Evolutionary conservation across 225 moss, liverwort and hornwort species (phyloP).

Genomic region (Rhytidiadelphus loreus): DNA sequence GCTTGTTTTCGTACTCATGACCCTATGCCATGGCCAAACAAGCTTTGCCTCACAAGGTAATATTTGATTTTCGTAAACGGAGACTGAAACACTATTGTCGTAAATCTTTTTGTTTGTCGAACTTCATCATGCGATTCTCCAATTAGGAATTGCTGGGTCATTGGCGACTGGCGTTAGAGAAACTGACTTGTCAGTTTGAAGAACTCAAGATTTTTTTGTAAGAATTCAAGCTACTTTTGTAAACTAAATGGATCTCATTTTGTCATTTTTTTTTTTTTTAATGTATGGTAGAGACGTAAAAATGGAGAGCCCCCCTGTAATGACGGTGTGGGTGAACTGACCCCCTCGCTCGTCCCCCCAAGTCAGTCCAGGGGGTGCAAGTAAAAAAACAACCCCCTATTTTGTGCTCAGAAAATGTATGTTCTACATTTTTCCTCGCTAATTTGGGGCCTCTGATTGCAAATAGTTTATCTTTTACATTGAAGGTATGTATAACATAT

Average conservation of each 20-base stretch:
- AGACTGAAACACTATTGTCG: neutral
- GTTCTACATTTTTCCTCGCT: no score
- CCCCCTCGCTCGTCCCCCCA: no score
- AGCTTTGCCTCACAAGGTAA: neutral
- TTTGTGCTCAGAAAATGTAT: no score
- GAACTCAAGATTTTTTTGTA: neutral
- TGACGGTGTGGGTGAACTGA: no score
- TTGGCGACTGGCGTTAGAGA: neutral
- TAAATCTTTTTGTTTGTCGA: neutral
- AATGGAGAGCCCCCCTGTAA: neutral
- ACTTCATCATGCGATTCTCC: neutral
- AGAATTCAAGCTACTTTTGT: neutral
- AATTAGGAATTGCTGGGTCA: neutral
- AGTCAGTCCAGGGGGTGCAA: no score
- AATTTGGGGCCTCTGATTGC: no score
- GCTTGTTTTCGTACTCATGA: neutral
- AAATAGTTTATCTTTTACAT: no score
- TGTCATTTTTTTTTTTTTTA: neutral
- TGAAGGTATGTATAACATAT: no score
- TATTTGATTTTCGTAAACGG: neutral
- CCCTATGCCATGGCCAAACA: neutral
- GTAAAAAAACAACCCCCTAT: no score
- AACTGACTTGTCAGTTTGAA: neutral
- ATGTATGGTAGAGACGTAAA: neutral
- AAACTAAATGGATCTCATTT: neutral